Conservation (phyloP, 768 basidiomycete species). For the Pisolithus orientalis region DNA sequence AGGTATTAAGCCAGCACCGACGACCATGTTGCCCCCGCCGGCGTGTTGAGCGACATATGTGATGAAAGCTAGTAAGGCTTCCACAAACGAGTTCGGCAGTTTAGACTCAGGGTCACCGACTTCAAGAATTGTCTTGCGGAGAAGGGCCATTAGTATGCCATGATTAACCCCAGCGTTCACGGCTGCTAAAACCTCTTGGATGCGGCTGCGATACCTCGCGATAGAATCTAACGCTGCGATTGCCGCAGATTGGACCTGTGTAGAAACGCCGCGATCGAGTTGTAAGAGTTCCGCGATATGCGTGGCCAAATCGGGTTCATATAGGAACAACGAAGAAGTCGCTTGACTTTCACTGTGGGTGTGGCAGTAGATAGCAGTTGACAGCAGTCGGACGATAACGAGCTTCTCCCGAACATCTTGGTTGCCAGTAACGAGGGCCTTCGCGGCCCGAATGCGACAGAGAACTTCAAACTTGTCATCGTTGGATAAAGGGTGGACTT, state of each 20-base stretch:
- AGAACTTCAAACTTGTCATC: slow-evolving; percentile 85
- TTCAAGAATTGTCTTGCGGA: slow-evolving; percentile 75
- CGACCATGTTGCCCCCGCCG: slow-evolving; percentile 86
- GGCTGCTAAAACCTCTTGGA: slow-evolving; percentile 82
- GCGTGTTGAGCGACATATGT: slow-evolving; percentile 83
- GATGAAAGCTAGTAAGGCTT: slow-evolving; percentile 80
- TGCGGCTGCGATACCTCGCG: slow-evolving; percentile 74
- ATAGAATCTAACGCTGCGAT: slow-evolving; percentile 89
- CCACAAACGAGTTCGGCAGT: slow-evolving; percentile 69
- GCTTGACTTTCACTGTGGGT: slow-evolving; percentile 78
- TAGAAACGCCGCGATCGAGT: slow-evolving; percentile 64
- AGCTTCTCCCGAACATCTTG: slow-evolving; percentile 72
- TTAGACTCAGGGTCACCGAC: slow-evolving; percentile 60
- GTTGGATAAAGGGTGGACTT: slow-evolving; percentile 63
- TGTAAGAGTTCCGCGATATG: slow-evolving; percentile 89
- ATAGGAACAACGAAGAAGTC: slow-evolving; percentile 79
- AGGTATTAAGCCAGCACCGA: slow-evolving; percentile 88
- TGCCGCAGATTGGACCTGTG: slow-evolving; percentile 75
- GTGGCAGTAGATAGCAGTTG: slow-evolving; percentile 88
- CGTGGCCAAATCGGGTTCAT: slow-evolving; percentile 87
- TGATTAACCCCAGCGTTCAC: slow-evolving; percentile 96
- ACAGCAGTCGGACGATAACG: slow-evolving; percentile 71
- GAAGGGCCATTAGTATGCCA: slow-evolving; percentile 84
- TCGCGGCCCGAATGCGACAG: slow-evolving; percentile 78
- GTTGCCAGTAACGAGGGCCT: slow-evolving; percentile 53